Percentiles rank a stretch among this genome's conserved stretches.
Evolutionary conservation across 352 stramenopile genomes (phyloP).

Genomic region (Elongisporangium anandrum): DNA sequence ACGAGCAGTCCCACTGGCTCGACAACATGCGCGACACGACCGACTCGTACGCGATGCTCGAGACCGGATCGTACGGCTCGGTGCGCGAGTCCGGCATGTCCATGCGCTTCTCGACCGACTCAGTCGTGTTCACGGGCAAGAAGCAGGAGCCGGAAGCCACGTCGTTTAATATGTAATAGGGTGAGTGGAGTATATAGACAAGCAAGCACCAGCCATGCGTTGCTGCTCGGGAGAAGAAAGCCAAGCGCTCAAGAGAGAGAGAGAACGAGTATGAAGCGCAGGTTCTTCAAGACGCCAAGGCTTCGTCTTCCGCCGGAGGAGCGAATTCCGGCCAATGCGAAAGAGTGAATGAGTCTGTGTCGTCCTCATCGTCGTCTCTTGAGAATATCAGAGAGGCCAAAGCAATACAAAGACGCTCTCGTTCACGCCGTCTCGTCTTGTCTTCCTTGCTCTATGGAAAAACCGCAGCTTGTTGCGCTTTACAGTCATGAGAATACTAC

Average conservation of each 20-base stretch:
- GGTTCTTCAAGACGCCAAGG: no score
- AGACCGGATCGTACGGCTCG: slow-evolving; percentile 63
- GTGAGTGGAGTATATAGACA: not conserved
- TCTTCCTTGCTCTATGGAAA: not conserved
- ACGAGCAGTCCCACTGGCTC: slow-evolving; percentile 54
- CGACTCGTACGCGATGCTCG: slow-evolving; percentile 82
- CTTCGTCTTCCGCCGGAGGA: no score
- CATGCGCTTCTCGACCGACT: slow-evolving; percentile 68
- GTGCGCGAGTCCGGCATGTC: slow-evolving; percentile 58
- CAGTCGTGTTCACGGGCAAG: slow-evolving; percentile 28
- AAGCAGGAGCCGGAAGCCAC: slow-evolving; percentile 2
- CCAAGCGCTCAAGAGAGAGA: no score
- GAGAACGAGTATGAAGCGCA: not conserved
- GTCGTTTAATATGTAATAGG: slow-evolving; percentile 4
- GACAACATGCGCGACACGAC: slow-evolving; percentile 77
- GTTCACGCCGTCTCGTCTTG: not conserved
- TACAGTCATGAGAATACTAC: not conserved
- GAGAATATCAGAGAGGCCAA: not conserved
- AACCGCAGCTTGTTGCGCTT: not conserved
- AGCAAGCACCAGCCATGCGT: not conserved
- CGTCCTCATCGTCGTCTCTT: not conserved
- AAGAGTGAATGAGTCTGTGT: not conserved
- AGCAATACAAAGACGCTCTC: not conserved
- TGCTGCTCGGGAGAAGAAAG: no score
- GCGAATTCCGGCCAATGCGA: no score